A percentile compares a stretch with the other conserved stretches of the same genome.
Conservation (phyloP, 352 stramenopile genomes). For the Globisporangium nodosum region DNA sequence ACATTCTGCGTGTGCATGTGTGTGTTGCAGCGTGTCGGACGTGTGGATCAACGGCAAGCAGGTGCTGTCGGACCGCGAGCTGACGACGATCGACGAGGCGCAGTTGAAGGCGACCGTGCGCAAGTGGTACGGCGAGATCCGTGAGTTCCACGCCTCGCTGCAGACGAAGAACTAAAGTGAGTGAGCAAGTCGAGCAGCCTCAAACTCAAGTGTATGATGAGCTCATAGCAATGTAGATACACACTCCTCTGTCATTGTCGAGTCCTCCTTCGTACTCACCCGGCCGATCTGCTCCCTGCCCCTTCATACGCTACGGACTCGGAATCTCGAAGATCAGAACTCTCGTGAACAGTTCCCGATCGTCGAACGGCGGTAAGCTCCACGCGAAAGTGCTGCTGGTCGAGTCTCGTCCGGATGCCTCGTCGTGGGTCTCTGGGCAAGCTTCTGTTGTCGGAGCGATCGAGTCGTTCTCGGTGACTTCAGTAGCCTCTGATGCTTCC, state of each 20-base stretch:
- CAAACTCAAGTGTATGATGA: no score
- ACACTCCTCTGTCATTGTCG: constrained; percentile 21
- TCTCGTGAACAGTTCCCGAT: constrained; percentile 10
- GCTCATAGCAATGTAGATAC: background rate
- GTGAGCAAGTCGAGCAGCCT: background rate
- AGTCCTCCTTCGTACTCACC: background rate
- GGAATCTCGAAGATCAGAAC: constrained; percentile 21
- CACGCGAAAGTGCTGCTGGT: constrained; percentile 7
- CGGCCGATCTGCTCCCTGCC: no score
- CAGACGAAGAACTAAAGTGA: constrained; percentile 26
- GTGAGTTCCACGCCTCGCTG: constrained; percentile 43
- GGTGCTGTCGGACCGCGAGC: constrained; percentile 55
- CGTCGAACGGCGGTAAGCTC: constrained; percentile 19
- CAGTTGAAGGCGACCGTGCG: constrained; percentile 56
- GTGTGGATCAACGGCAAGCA: constrained; percentile 88
- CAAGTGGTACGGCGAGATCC: constrained; percentile 56
- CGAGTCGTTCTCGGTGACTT: background rate
- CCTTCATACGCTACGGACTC: background rate
- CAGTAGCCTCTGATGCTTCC: background rate
- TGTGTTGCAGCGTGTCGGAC: constrained; percentile 56
- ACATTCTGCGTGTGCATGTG: background rate
- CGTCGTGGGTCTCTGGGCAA: background rate
- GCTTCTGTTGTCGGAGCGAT: background rate
- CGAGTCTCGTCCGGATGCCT: background rate
- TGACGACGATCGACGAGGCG: constrained; percentile 68